These are phyloP conservation scores for Saccharomycopsis hybrid DNA, from an alignment of 1,139 yeast genomes.

Conservation along the genomic window DNA sequence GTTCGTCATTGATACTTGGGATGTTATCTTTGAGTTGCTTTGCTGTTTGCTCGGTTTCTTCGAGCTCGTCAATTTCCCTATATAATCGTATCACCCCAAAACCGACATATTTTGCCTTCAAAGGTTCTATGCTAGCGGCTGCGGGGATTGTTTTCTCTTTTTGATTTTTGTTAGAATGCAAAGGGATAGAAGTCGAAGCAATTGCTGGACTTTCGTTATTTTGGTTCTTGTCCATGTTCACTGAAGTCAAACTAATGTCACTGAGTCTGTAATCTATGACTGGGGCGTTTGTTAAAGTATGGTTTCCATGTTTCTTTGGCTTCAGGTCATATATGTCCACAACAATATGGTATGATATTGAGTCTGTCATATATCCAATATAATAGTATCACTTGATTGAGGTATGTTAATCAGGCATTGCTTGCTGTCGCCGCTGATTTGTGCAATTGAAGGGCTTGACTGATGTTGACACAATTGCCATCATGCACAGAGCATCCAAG, in stretches of 20 bases:
- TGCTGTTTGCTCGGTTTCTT: neutral
- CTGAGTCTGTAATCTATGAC: conserved; percentile 26
- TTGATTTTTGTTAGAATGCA: too few species aligned
- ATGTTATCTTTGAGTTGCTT: neutral
- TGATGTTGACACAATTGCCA: too few species aligned
- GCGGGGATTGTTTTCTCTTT: neutral
- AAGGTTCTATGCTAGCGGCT: conserved; percentile 35
- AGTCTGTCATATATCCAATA: neutral
- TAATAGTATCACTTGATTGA: too few species aligned
- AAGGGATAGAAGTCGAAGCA: neutral
- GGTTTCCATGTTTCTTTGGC: neutral
- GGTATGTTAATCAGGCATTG: too few species aligned
- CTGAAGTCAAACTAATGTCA: conserved; percentile 28
- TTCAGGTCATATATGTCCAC: neutral
- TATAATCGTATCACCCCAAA: conserved; percentile 68
- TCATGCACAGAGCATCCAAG: too few species aligned
- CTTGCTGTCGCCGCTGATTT: too few species aligned
- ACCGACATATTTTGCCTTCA: conserved; percentile 58
- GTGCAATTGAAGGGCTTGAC: too few species aligned
- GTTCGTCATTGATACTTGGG: neutral
- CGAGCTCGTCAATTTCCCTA: conserved; percentile 35
- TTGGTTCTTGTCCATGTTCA: conserved; percentile 27
- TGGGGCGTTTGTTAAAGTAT: conserved; percentile 8
- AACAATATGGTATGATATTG: neutral
- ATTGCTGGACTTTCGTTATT: neutral